Evolutionary conservation across 129 eudicot species (phyloP).

Genomic region (Pittosporum tobira): DNA sequence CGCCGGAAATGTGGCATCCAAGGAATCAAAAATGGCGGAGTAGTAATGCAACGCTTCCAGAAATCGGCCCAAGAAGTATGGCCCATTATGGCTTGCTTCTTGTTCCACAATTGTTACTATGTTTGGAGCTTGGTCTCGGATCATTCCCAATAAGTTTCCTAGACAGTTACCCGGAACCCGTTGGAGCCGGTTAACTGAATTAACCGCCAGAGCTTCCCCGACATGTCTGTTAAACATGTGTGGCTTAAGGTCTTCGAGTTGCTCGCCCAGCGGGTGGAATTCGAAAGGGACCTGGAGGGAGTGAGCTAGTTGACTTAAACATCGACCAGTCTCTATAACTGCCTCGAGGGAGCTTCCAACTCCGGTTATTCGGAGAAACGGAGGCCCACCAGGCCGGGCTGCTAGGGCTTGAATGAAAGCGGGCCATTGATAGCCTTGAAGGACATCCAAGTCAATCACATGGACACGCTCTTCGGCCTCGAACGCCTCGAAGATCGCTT

Average conservation of each 20-base stretch:
- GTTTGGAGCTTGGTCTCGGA: conserved; percentile 1
- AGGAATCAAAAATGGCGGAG: not conserved
- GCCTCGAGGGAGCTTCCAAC: not conserved
- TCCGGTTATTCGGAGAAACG: not conserved
- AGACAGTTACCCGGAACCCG: not conserved
- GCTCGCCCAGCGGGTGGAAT: not conserved
- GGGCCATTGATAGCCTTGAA: conserved; percentile 2
- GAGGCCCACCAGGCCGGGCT: not conserved
- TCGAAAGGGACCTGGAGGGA: not conserved
- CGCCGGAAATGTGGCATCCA: conserved; percentile 31
- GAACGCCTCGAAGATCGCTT: not conserved
- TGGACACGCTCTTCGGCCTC: not conserved
- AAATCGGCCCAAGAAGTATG: conserved; percentile 2
- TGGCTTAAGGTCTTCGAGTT: not conserved
- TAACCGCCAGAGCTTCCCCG: not conserved
- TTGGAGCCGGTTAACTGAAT: not conserved
- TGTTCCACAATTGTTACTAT: not conserved
- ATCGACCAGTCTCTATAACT: not conserved
- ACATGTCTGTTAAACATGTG: not conserved
- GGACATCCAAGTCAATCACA: not conserved
- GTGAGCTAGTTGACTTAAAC: not conserved
- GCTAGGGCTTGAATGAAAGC: conserved; percentile 2
- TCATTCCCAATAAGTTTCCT: not conserved
- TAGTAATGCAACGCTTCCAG: not conserved
- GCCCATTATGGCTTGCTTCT: conserved; percentile 3